A percentile compares a stretch with the other conserved stretches of the same genome.
Conservation (phyloP, 2,329 filamentous ascomycete genomes). For the Aspergillus sp. region DNA sequence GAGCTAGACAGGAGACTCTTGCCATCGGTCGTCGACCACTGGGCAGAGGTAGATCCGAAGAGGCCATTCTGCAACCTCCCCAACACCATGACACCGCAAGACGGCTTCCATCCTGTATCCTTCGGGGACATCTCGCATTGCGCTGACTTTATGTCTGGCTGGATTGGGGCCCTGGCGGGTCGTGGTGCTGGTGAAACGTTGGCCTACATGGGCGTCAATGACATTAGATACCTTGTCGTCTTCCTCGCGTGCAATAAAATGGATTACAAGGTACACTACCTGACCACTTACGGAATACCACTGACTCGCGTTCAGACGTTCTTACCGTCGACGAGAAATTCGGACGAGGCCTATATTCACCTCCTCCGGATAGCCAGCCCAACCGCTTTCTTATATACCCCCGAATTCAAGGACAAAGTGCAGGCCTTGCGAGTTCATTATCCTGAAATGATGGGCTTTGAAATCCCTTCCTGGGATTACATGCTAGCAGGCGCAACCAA, state of each 20-base stretch:
- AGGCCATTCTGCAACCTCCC: too few relatives aligned
- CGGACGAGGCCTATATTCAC: neutral
- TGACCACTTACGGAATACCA: neutral
- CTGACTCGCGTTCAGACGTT: accelerated
- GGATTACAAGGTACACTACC: neutral
- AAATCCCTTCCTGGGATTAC: neutral
- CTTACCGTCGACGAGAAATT: neutral
- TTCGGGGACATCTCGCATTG: too few relatives aligned
- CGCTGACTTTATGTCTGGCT: too few relatives aligned
- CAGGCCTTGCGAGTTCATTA: neutral
- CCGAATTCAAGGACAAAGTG: neutral
- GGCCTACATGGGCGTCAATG: neutral
- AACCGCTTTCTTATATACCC: neutral
- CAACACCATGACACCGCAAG: too few relatives aligned
- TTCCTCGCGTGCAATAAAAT: neutral
- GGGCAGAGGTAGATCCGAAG: too few relatives aligned
- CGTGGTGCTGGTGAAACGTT: too few relatives aligned
- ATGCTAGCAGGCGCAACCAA: neutral
- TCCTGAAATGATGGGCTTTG: neutral
- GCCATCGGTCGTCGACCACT: too few relatives aligned
- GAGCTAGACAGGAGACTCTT: too few relatives aligned
- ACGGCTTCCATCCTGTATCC: too few relatives aligned
- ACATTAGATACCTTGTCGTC: neutral
- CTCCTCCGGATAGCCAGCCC: neutral
- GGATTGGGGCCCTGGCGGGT: too few relatives aligned